Evolutionary conservation across 345 rosid genomes (phyloP), one percentile per base, ranked within the genome.

Genomic region (Atalantia buxifolia): DNA sequence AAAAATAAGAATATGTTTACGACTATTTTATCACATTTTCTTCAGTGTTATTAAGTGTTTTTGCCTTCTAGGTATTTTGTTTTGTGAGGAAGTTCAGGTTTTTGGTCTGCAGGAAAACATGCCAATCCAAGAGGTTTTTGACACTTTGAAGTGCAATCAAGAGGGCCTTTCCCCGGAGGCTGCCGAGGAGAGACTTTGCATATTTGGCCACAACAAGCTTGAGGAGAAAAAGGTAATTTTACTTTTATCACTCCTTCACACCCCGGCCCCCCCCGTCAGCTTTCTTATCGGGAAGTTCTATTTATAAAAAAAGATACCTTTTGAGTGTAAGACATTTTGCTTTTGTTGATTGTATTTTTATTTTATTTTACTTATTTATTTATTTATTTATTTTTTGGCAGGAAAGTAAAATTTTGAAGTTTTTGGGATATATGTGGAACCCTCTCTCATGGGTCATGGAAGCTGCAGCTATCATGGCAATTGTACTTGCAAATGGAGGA

Each of bases 401-500:
- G 94, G 92, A 89, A 78, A 86, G 91, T 48, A 89, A 90, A 78
- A 0, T 90, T 76, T 79, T 87, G 74, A 90, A 90, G 84, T 87
- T 87, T 77, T 77, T 86, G 83, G 92, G 94, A n/a, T 88, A 87
- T 78, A 88, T 90, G 94, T 90, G 93, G 93, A 90, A 90, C 64
- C 93, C 92, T 73, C 89, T 90, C 40, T 88, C 93, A 69, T 90
- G 93, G 93, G 92, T 89, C 35, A 90, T 90, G 92, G 94, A 90
- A 86, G 91, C 89, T 56, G 94, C 91, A 38, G 91, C 94, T 70
- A 85, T 90, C 77, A 87, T 87, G 94, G 92, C 92, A 22, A 89
- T 90, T 76, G 92, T 91, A 2, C 88, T 90, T 61, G 94, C 94
- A 42, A 89, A 90, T 65, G 94, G 91, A 76, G 94, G 94, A 76